Evolutionary conservation across 768 basidiomycete genomes (phyloP).

Genomic region (Auriscalpium orientale): DNA sequence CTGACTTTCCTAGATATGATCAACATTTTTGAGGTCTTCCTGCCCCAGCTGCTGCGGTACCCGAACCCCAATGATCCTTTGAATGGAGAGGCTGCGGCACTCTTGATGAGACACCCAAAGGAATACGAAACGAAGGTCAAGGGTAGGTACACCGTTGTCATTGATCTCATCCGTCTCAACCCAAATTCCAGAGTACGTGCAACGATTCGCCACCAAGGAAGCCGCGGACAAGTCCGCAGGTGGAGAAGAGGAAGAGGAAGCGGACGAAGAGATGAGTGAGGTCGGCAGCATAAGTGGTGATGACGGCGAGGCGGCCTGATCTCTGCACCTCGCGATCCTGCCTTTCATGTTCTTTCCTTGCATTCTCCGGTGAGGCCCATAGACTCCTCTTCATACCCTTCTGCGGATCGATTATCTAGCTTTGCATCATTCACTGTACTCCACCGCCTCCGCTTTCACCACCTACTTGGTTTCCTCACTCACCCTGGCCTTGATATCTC

Average conservation of each 20-base stretch:
- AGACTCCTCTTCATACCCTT: neutral
- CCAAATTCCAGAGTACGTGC: constrained; percentile 76
- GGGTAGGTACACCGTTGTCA: constrained; percentile 38
- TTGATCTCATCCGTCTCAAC: neutral
- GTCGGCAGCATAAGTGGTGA: constrained; percentile 76
- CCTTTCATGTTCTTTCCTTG: neutral
- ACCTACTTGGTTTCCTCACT: constrained; percentile 5
- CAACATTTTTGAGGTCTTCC: constrained; percentile 98
- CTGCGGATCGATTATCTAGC: neutral
- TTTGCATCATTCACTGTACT: neutral
- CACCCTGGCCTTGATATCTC: neutral
- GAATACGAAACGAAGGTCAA: constrained; percentile 93
- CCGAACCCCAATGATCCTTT: constrained; percentile 98
- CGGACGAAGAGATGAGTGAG: constrained; percentile 80
- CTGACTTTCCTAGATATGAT: constrained; percentile 71
- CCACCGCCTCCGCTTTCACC: neutral
- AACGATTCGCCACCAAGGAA: constrained; percentile 87
- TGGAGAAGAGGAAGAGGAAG: constrained; percentile 63
- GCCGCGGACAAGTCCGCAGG: constrained; percentile 70
- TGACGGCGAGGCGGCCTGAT: constrained; percentile 24
- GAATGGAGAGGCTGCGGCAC: constrained; percentile 95
- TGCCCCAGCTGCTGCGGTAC: constrained; percentile 94
- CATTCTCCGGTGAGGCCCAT: neutral
- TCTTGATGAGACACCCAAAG: constrained; percentile 96
- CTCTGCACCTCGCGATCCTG: neutral